phyloP scores from a whole-genome alignment of 306 rosid genomes.

The Trifolium repens region DNA sequence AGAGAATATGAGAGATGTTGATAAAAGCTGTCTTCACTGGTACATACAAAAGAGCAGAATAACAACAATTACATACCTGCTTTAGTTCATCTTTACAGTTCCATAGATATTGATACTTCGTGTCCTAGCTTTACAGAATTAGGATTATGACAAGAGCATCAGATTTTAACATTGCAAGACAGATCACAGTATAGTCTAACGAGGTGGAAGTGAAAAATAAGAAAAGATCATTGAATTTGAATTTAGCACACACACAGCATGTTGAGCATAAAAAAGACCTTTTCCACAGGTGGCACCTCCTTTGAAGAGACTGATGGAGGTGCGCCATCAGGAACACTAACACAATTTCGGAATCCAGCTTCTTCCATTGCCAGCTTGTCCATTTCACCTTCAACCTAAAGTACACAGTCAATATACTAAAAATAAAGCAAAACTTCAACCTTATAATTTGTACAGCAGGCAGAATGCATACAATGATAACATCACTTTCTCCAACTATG shows the following conservation, averaged over 20 bases:
- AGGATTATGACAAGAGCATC: slow-evolving; percentile 60
- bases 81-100: slow-evolving; percentile 82
- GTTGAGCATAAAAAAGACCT: slow-evolving; percentile 59
- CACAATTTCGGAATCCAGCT: slow-evolving; percentile 89
- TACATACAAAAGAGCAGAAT: slow-evolving; percentile 34
- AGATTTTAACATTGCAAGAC: slow-evolving; percentile 43
- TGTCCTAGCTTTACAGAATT: slow-evolving; percentile 85
- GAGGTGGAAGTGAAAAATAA: slow-evolving; percentile 24
- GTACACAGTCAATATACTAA: slow-evolving; percentile 34
- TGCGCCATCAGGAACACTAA: slow-evolving; percentile 99
- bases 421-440: slow-evolving; percentile 25
- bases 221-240: neutral
- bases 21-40: slow-evolving; percentile 1
- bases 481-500: slow-evolving; percentile 70
- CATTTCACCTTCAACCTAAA: slow-evolving; percentile 97
- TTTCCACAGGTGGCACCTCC: slow-evolving; percentile 69
- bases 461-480: slow-evolving; percentile 74
- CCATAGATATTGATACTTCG: slow-evolving; percentile 91
- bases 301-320: slow-evolving; percentile 72
- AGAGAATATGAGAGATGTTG: slow-evolving; percentile 29
- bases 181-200: slow-evolving; percentile 13
- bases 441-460: slow-evolving; percentile 9
- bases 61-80: slow-evolving; percentile 57
- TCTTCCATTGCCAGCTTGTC: slow-evolving; percentile 99
- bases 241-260: neutral